These are phyloP conservation scores for Cubamyces lactineus DNA, from an alignment of 768 basidiomycete genomes.

Conservation along the genomic window DNA sequence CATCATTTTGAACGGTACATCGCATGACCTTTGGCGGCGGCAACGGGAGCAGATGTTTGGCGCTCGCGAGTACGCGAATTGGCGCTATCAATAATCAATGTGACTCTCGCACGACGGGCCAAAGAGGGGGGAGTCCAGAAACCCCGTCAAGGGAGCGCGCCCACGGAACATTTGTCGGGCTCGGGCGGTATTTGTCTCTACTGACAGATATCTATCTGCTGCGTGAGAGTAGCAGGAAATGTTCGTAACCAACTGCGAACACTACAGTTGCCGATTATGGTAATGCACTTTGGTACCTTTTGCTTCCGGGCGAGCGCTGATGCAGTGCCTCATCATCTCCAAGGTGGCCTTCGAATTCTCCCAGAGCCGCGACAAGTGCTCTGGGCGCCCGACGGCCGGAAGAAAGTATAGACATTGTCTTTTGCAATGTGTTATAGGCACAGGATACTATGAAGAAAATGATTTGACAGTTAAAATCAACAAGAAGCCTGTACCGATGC, in stretches of 20 bases:
- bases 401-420: not conserved
- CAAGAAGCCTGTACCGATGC: not conserved
- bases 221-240: not conserved
- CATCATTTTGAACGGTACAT: constrained; percentile 1
- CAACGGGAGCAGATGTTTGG: not conserved
- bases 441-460: not conserved
- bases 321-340: constrained; percentile 11
- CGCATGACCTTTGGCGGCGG: constrained; percentile 11
- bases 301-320: constrained; percentile 6
- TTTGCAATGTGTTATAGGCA: not conserved
- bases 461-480: constrained; percentile 13
- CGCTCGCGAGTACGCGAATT: not conserved
- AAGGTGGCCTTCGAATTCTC: not conserved
- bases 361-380: not conserved
- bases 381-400: not conserved
- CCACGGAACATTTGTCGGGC: too few relatives aligned
- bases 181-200: not conserved
- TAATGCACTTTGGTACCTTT: constrained; percentile 4
- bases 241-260: constrained; percentile 7
- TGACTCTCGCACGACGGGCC: not conserved
- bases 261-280: constrained; percentile 17
- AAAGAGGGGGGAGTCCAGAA: not conserved
- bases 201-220: not conserved
- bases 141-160: too few relatives aligned
- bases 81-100: not conserved